phyloP scores from a whole-genome alignment of 2,329 filamentous ascomycete species.

The Epichloe coenophiala region DNA sequence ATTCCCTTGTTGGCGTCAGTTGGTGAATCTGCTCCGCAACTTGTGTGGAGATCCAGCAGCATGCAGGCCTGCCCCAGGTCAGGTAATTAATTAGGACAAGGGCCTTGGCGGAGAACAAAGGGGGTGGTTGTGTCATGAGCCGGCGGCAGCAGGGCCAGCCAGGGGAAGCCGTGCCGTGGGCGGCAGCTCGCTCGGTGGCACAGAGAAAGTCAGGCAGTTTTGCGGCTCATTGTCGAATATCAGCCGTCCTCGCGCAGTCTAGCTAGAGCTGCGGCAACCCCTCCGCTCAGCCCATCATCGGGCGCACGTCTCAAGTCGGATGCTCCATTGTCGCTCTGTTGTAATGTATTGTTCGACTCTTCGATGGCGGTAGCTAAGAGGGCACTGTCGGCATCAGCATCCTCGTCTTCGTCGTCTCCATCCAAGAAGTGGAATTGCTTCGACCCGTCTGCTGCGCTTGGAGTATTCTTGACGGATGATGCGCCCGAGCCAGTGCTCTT shows the following conservation, averaged over 20 bases:
- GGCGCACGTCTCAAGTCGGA: constrained; percentile 5
- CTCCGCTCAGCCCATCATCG: constrained; percentile 32
- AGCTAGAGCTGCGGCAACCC: constrained; percentile 47
- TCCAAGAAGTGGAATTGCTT: constrained; percentile 26
- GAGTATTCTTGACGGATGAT: constrained; percentile 1
- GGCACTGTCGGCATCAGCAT: constrained; percentile 28
- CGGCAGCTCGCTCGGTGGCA: neutral
- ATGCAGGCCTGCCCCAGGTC: neutral
- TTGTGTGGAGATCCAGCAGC: neutral
- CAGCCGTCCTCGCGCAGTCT: constrained; percentile 34
- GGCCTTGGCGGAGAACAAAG: neutral
- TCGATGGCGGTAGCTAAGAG: constrained; percentile 33
- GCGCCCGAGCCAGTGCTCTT: neutral
- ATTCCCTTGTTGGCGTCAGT: no score
- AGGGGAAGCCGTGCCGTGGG: neutral
- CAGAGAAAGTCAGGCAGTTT: neutral
- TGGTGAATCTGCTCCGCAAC: neutral
- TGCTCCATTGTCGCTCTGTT: constrained; percentile 12
- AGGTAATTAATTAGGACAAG: no score
- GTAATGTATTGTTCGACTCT: constrained; percentile 28
- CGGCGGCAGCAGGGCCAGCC: neutral
- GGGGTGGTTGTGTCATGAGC: no score
- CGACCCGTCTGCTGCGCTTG: constrained; percentile 5
- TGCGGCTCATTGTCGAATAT: neutral
- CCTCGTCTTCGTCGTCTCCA: constrained; percentile 31